A percentile compares a stretch with the other conserved stretches of the same genome.
Evolutionary conservation across 2,329 filamentous ascomycete species (phyloP).

Genomic region (Microsporum audouinii): DNA sequence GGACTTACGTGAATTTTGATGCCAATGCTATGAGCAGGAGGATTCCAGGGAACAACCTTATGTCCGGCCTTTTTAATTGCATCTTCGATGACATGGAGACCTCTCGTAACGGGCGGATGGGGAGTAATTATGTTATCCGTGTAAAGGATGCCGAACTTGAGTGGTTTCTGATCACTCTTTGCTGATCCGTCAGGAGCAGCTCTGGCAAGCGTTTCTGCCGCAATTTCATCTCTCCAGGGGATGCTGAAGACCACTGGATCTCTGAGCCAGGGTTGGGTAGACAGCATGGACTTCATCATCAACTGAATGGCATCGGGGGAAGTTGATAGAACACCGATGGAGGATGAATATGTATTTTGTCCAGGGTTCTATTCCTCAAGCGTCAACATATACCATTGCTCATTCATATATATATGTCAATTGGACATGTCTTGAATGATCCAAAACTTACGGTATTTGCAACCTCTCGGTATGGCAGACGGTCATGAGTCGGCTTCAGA

Average conservation of each 20-base stretch:
- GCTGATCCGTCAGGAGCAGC: conserved; percentile 31
- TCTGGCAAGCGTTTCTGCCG: conserved; percentile 25
- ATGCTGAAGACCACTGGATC: conserved; percentile 56
- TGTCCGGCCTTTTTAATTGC: conserved; percentile 44
- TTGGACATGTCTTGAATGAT: not conserved
- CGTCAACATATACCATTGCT: not conserved
- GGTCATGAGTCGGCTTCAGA: conserved; percentile 43
- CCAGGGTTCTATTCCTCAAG: conserved; percentile 28
- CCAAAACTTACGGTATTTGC: conserved; percentile 39
- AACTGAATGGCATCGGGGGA: conserved; percentile 45
- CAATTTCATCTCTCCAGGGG: conserved; percentile 48
- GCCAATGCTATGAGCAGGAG: conserved; percentile 39
- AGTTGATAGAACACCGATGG: conserved; percentile 52
- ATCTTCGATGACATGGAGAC: conserved; percentile 41
- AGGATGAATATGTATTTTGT: conserved; percentile 51
- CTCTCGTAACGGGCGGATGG: conserved; percentile 48
- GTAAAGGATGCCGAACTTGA: conserved; percentile 46
- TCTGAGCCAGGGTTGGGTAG: conserved; percentile 51
- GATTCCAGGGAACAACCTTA: conserved; percentile 48
- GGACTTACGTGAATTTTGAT: conserved; percentile 32
- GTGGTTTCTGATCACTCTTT: conserved; percentile 21
- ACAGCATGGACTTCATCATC: conserved; percentile 46
- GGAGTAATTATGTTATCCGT: conserved; percentile 41
- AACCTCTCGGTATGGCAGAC: conserved; percentile 46
- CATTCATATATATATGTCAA: not conserved